Base-by-base conservation (phyloP, 345 rosid genomes). In the Gossypium longicalyx region DNA sequence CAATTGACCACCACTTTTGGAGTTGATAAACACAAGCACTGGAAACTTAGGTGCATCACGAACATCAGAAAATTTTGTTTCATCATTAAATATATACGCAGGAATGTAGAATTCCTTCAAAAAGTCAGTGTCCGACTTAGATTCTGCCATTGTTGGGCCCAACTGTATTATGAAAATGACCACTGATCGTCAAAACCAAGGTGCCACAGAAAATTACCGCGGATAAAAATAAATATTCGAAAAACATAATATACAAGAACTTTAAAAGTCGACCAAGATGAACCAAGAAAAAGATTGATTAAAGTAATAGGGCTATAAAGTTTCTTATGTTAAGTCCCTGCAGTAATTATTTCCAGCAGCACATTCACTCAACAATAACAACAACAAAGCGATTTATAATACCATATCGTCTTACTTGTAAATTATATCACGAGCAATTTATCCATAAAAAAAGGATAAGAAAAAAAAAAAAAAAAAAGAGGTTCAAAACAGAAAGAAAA, bases 1-100 rank as follows among this genome's bases (percentile, higher is more conserved):
- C 61, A 92, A 88, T 79, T 89, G 98, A 17, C 93, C 98, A 0
- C 97, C 97, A 54, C 97, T 94, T 81, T 79, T 92, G 80, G 97
- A 86, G 84, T 94, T 94, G 80, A 94, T 79, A 76, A 92, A 92
- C n/a, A 92, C 97, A 27, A 94, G 70, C 56, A 89, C 83, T 0
- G 98, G 97, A 67, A 79, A 86, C 66, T 38, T 45, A 11, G 98
- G 92, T 27, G 34, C 67, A 65, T 54, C 67, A 1, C 66, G 73
- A 72, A 43, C 72, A 19, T 52, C 56, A 1, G 66, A 78, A 9
- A 17, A 15, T 29, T 84, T 79, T 0, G 81, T 74, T 64, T 87
- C 89, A 20, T 89, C 82, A 19, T 64, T 74, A 20, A 93, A 77
- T 34, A 93, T 67, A 77, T 88, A 87, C 2, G 72, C 34, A 64